phyloP scores from a whole-genome alignment of 1,284 basidiomycete genomes.

The Pholiota adiposa region DNA sequence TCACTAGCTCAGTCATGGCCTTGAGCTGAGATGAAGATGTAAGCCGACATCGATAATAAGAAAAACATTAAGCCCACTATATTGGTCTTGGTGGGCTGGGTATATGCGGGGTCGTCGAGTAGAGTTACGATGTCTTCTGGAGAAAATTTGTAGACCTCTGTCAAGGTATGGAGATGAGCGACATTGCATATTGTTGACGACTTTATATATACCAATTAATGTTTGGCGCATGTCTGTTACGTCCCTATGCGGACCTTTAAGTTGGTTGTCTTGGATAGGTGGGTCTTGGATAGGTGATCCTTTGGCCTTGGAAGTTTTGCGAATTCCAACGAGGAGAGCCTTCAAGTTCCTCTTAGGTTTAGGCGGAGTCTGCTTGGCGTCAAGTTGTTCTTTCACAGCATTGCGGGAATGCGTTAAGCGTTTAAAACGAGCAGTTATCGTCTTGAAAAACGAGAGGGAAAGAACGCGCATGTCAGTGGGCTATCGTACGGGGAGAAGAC shows the following conservation, averaged over 20 bases:
- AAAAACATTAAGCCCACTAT: slow-evolving; percentile 31
- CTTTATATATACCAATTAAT: slow-evolving; percentile 29
- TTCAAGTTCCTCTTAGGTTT: slow-evolving; percentile 11
- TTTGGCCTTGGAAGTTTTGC: too few relatives aligned
- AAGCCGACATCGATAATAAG: neutral
- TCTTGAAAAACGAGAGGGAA: too few relatives aligned
- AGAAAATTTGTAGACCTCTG: slow-evolving; percentile 31
- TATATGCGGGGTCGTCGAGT: slow-evolving; percentile 28
- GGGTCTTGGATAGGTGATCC: too few relatives aligned
- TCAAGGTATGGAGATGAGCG: neutral
- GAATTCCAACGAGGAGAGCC: slow-evolving; percentile 31
- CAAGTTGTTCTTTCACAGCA: too few relatives aligned
- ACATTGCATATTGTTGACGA: neutral
- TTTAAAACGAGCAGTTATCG: too few relatives aligned
- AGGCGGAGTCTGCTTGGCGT: too few relatives aligned
- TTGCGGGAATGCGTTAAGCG: too few relatives aligned
- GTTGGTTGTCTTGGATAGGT: neutral
- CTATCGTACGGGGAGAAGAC: too few relatives aligned
- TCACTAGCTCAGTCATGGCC: slow-evolving; percentile 30
- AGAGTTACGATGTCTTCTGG: slow-evolving; percentile 32
- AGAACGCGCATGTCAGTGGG: too few relatives aligned
- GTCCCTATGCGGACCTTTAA: slow-evolving; percentile 33
- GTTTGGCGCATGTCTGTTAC: slow-evolving; percentile 29
- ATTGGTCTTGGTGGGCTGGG: slow-evolving; percentile 32
- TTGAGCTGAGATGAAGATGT: slow-evolving; percentile 20